Conservation (phyloP, 106 monocot species). For the Acanthochlamys bracteata region DNA sequence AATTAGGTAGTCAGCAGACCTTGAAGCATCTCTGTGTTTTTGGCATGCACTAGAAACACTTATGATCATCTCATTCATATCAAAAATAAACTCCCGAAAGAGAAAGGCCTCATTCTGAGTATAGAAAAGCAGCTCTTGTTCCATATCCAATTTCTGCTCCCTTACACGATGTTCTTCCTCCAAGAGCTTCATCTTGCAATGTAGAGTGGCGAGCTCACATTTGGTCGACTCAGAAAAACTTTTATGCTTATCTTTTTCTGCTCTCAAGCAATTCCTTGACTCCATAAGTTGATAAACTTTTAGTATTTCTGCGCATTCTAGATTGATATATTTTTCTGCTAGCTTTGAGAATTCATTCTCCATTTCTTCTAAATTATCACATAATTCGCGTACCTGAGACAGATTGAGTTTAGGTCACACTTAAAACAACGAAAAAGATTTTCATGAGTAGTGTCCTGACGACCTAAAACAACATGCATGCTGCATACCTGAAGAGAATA, state of each 20-base stretch:
- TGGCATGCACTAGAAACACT: constrained; percentile 15
- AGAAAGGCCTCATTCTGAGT: constrained; percentile 36
- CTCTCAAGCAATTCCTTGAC: constrained; percentile 18
- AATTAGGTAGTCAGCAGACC: constrained; percentile 12
- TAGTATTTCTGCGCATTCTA: constrained; percentile 28
- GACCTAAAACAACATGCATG: too few species aligned
- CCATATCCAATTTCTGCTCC: constrained; percentile 30
- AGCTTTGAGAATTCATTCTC: constrained; percentile 29
- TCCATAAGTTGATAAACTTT: constrained; percentile 25
- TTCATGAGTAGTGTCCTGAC: neutral
- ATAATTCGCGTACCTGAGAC: constrained; percentile 24
- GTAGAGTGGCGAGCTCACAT: constrained; percentile 12
- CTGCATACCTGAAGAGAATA: neutral
- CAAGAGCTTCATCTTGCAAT: constrained; percentile 20
- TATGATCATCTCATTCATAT: constrained; percentile 40
- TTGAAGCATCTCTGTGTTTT: constrained; percentile 24
- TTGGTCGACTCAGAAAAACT: constrained; percentile 6
- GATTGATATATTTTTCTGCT: constrained; percentile 17
- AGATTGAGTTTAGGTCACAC: neutral
- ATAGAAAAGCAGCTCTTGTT: constrained; percentile 29
- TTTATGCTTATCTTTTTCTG: constrained; percentile 27
- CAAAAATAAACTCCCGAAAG: constrained; percentile 34
- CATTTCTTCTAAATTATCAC: constrained; percentile 16
- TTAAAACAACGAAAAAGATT: constrained; percentile 2
- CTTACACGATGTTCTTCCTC: constrained; percentile 18